Base-by-base conservation (phyloP, 306 rosid genomes). In the Lagenaria siceraria region DNA sequence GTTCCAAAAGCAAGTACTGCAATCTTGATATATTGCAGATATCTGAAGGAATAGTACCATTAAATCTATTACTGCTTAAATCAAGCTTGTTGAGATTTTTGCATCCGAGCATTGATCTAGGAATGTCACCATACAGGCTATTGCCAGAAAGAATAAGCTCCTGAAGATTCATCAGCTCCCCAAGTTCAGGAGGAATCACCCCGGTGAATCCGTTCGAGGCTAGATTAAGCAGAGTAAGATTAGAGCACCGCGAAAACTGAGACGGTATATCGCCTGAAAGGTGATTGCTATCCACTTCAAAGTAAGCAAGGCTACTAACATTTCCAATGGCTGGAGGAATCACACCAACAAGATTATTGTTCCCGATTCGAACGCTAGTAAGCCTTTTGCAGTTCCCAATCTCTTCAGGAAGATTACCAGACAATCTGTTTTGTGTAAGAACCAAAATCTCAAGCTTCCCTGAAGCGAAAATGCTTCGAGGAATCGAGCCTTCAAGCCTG, bases 71-170 rank as follows among this genome's bases (percentile, higher is more conserved):
- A 82, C 89, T 88, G 92, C 91, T 92, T 36, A 96, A 87, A 84
- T 92, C 99, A 56, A 96, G 98, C 88, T 96, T 96, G 86, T 90
- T 96, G 40, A 96, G 99, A 84, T 74, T 96, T 77, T 86, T 92
- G 84, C 97, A 92, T 64, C 85, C 78, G n/a, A 96, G 84, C 87
- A 96, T 83, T 18, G 96, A 79, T 55, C 76, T 81, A 6, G 99
- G 98, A 66, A 96, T 92, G 48, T 89, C 97, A 25, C 99, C 99
- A 76, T 83, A 89, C 48, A 96, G 82, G 77, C 84, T 84, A 74
- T 96, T 96, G 36, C 90, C 91, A 7, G 98, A 92, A 76, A 96
- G 92, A 84, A 96, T 96, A 25, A 96, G 83, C 73, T 96, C 99
- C 91, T 96, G 99, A 64, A 96, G 86, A 82, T 88, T 90, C 96